Evolutionary conservation across 1,284 basidiomycete genomes (phyloP), one percentile per base, ranked within the genome.

Genomic region (Cerrena zonata): DNA sequence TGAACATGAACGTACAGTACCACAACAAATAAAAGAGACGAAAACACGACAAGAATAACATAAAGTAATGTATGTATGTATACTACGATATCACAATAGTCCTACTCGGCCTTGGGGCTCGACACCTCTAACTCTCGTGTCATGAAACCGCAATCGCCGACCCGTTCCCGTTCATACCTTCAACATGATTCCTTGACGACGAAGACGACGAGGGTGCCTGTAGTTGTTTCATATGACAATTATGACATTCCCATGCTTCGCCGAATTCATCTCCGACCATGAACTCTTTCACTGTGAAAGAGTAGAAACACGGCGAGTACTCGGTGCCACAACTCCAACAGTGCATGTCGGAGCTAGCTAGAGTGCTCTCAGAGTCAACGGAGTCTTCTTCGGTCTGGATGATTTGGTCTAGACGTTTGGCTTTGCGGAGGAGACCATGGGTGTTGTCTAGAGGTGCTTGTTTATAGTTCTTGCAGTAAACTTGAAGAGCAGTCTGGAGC

Each of bases 371-470:
- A 5, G 50, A 43, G 18, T 53, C 52, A 22, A 55, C 55, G 38
- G 55, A 50, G 40, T 49, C 56, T 45, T 54, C 56, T 15, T 34
- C 30, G 21, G 56, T 38, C 46, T 65, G 59, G 51, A 91, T 71
- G 45, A 89, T 74, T 23, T 73, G 71, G 65, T 94, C 91, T 18
- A 94, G 75, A 10, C 90, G 80, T 25, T 79, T 80, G 5, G 91
- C 91, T 68, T 94, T 94, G 51, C 91, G 86, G 37, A 94, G 76
- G 11, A 94, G 76, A 1, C 82, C 87, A 64, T 94, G 91, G 2
- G 87, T 80, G 59, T 87, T 80, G 5, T 77, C 73, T 4, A 81
- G 69, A 0, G 76, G 73, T 1, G 88, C 84, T 59, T 86, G 84
- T 69, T 95, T 95, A 74, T 94, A 94, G 7, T 81, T 77, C 49